These are phyloP conservation scores for Arctium lappa DNA, from an alignment of 129 eudicot species.

Conservation along the genomic window DNA sequence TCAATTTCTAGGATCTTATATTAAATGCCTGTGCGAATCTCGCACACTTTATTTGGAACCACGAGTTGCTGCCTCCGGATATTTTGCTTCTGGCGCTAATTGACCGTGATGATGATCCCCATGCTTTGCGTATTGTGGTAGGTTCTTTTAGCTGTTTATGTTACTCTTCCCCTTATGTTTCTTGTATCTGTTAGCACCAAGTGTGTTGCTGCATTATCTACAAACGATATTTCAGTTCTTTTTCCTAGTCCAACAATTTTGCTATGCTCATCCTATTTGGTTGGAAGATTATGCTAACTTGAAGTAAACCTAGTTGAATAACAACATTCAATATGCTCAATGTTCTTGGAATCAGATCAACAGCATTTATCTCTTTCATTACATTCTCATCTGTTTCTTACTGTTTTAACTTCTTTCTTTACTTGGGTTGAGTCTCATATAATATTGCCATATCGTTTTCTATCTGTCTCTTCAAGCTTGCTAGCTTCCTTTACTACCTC, in stretches of 20 bases:
- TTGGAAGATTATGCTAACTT: too few species aligned
- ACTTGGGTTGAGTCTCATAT: too few species aligned
- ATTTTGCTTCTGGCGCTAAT: slow-evolving; percentile 82
- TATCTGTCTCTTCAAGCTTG: too few species aligned
- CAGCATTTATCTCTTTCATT: too few species aligned
- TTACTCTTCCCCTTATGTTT: neutral
- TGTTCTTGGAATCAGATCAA: too few species aligned
- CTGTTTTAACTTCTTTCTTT: too few species aligned
- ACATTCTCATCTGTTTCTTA: too few species aligned
- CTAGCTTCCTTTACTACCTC: too few species aligned
- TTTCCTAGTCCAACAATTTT: neutral
- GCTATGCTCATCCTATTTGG: too few species aligned
- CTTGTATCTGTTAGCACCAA: neutral
- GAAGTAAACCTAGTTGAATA: too few species aligned
- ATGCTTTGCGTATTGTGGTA: slow-evolving; percentile 92
- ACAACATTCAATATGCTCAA: too few species aligned
- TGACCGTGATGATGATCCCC: slow-evolving; percentile 97
- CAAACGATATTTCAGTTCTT: neutral
- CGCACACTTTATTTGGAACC: slow-evolving; percentile 85
- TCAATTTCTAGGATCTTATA: slow-evolving; percentile 63
- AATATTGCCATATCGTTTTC: too few species aligned
- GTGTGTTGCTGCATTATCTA: neutral
- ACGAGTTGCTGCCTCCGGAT: slow-evolving; percentile 95
- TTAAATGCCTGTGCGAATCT: slow-evolving; percentile 74
- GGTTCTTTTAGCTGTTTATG: slow-evolving; percentile 4